Base-by-base conservation (phyloP, 2,329 filamentous ascomycete genomes). In the Decorospora gaudefroyi region DNA sequence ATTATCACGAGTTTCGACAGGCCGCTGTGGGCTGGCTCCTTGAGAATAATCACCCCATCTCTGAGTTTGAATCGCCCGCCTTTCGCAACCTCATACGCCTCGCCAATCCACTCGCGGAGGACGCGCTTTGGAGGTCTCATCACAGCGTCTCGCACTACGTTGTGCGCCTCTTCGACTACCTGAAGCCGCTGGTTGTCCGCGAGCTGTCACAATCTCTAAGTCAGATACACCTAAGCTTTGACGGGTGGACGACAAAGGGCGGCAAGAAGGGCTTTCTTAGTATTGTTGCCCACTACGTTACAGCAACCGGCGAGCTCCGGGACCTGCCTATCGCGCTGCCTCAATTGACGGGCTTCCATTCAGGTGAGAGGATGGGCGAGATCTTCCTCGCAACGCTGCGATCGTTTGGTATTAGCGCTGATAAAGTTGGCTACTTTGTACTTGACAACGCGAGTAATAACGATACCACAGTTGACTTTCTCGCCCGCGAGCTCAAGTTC, bases 221-320 rank as follows among this genome's bases (percentile, higher is more conserved):
- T n/a, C n/a, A n/a, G n/a, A n/a, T n/a, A n/a, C n/a, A n/a, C n/a
- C n/a, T n/a, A n/a, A 51, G 43, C 35, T 48, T 51, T 42, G 22
- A 51, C 19, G 30, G 36, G 1, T 51, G 17, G 29, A 47, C 33
- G 12, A 44, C 18, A 28, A 40, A 41, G 17, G 31, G 48, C 11
- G 32, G 40, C 19, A 48, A 52, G 25, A 23, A 26, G 10, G 34
- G 41, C 15, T 49, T 38, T 21, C 36, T 49, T n/a, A 36, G 41
- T 4, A 19, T 52, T 25, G 33, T 52, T 36, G 41, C 35, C 2
- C 38, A 49, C 41, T 52, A 19, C 21, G 33, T 39, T 25, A 26
- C 28, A 11, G n/a, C 12, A 6, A 9, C 2, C 6, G 32, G 40
- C 16, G 23, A 28, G 10, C 6, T 51, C 17, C 2, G 13, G 22